Evolutionary conservation across 371 early-diverging fungal genomes (phyloP), one percentile per base, ranked within the genome.

Genomic region (Lichtheimia hyalospora): DNA sequence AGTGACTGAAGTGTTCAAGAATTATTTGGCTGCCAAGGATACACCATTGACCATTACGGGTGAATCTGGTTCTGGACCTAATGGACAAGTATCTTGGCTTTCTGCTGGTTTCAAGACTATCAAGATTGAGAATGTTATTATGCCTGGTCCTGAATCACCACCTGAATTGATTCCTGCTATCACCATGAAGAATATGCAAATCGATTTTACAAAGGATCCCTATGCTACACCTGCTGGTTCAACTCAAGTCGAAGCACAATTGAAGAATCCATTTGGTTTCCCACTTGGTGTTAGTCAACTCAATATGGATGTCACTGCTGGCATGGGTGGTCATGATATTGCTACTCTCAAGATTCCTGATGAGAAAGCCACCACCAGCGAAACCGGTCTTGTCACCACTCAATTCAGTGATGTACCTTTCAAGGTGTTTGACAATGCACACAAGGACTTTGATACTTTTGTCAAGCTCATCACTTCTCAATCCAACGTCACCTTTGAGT

Each of bases 181-280:
- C 49, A 68, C 67, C 20, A 64, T 85, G 66, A 72, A 81, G 64
- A 69, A 81, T 23, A 66, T 84, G 62, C 68, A 69, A 18, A 59
- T 85, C 52, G 83, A 82, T 56, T 85, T 85, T 56, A 85, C 86
- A 44, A 75, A 75, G 21, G 63, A 74, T 54, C 68, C 76, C 34
- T 85, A 82, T 69, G 69, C 68, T 52, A 74, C 83, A 48, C 60
- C 71, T 60, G 71, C 81, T n/a, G 73, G 81, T 3, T 84, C 86
- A 14, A 73, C 65, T 42, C 61, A 75, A 55, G 79, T 81, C 43
- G 76, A 82, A 43, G 74, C 66, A 25, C 77, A 81, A 56, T 72
- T 79, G 59, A 66, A 84, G 62, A 80, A 69, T 61, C 86, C 86
- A 3, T 86, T 86, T 34, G 74, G 82, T 7, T 84, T 86, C 85